Conservation (phyloP, 345 rosid species). For the Punica granatum region DNA sequence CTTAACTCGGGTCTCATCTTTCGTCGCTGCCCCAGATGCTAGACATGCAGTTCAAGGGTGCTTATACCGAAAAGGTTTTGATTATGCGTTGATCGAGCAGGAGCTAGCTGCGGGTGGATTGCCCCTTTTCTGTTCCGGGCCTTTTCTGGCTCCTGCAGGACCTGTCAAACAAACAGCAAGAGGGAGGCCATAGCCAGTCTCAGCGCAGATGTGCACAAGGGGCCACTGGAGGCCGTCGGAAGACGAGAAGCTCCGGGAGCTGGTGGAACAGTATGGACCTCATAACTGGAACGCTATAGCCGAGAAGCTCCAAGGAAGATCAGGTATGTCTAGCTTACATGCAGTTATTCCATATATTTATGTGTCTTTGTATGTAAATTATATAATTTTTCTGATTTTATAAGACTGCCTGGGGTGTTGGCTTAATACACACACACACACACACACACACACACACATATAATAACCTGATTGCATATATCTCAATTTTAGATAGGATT, state of each 20-base stretch:
- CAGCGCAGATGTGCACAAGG: constrained; percentile 21
- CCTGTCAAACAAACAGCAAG: not conserved
- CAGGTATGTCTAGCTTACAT: constrained; percentile 16
- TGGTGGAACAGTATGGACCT: constrained; percentile 35
- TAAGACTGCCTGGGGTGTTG: not conserved
- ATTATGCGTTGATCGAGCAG: too few relatives aligned
- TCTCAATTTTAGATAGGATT: too few relatives aligned
- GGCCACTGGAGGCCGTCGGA: constrained; percentile 52
- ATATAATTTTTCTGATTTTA: not conserved
- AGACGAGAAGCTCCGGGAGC: constrained; percentile 37
- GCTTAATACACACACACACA: too few relatives aligned
- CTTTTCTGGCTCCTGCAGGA: not conserved
- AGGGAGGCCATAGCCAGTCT: not conserved
- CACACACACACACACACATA: too few relatives aligned
- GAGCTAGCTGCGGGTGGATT: too few relatives aligned
- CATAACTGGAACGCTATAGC: constrained; percentile 52
- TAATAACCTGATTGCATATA: too few relatives aligned
- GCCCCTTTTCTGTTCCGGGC: too few relatives aligned
- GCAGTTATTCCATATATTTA: not conserved
- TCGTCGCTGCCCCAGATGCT: too few relatives aligned
- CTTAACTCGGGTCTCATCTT: not conserved
- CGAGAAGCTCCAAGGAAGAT: constrained; percentile 34
- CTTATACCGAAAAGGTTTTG: too few relatives aligned
- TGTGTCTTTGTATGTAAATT: not conserved
- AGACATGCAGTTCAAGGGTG: too few relatives aligned